Evolutionary conservation across 2,329 filamentous ascomycete species (phyloP), one percentile per base, ranked within the genome.

Genomic region (Hymenoscyphus fructigenus): DNA sequence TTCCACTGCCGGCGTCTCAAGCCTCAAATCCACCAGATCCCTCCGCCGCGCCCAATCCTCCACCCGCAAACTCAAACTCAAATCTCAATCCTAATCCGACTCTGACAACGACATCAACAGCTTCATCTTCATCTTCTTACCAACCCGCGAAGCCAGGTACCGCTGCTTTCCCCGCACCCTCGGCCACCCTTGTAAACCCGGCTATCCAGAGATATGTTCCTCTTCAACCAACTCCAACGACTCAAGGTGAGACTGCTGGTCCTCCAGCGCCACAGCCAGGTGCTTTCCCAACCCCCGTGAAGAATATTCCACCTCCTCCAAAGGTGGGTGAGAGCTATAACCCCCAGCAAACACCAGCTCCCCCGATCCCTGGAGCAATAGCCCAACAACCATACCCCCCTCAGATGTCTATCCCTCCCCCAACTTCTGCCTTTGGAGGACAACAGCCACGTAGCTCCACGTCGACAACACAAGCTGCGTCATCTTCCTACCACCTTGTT

Each of bases 201-300:
- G 70, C 74, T 63, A 58, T 72, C 62, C 73, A 73, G 38, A 70
- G 75, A 60, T 77, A 78, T 68, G 71, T 74, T 63, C 74, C 76
- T 29, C 67, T 76, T 60, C 78, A 77, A 60, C 79, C 81, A 64
- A 81, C 82, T 44, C 79, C 81, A 57, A 83, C 82, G 9, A 75
- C 73, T 66, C 74, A 74, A 56, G 66, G 74, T 58, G 67, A 71
- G 29, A 66, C 69, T 59, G 69, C 75, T 56, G 77, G 76, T 17
- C 85, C 85, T 58, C 81, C 85, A 63, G 77, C 81, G 67, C 85
- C 86, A 34, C 85, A 88, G 69, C 85, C 86, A 44, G 85, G 85
- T 62, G 83, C 85, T 47, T 78, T 81, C 55, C 85, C 86, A 47
- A 73, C 77, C 56, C 76, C 82, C 59, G 70, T 78, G 28, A 73